Evolutionary conservation across 1,139 yeast genomes (phyloP).

Genomic region (Yamadazyma kanchanaburiensis): DNA sequence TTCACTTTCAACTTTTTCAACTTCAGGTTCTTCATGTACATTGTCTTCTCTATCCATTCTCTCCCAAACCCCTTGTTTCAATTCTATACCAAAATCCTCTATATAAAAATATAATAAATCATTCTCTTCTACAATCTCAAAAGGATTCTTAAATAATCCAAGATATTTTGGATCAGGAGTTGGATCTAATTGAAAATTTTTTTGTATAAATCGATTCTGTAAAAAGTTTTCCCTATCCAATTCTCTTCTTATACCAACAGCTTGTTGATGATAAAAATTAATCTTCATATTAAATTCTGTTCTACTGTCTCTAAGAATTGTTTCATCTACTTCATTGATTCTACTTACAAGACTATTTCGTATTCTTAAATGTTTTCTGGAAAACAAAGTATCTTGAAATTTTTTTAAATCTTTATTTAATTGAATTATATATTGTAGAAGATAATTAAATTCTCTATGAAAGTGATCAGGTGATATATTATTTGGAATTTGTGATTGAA

Average conservation of each 20-base stretch:
- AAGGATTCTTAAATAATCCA: slow-evolving; percentile 9
- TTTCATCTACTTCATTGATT: slow-evolving; percentile 33
- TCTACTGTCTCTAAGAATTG: slow-evolving; percentile 19
- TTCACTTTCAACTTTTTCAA: too few species aligned
- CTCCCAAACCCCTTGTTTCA: too few species aligned
- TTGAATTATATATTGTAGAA: slow-evolving; percentile 29
- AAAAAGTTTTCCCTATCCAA: slow-evolving; percentile 27
- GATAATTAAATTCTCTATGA: slow-evolving; percentile 29
- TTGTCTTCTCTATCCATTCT: too few species aligned
- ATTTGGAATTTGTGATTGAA: slow-evolving; percentile 9
- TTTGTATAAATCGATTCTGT: slow-evolving; percentile 10
- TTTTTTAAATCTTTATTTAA: slow-evolving; percentile 16
- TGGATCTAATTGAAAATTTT: slow-evolving; percentile 10
- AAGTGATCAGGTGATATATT: slow-evolving; percentile 26
- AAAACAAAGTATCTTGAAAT: slow-evolving; percentile 12
- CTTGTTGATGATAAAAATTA: slow-evolving; percentile 23
- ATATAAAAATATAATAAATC: slow-evolving; percentile 9
- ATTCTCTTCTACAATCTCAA: slow-evolving; percentile 10
- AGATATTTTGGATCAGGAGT: slow-evolving; percentile 11
- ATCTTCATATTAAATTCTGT: slow-evolving; percentile 23
- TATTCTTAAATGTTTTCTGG: slow-evolving; percentile 13
- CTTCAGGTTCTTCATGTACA: too few species aligned
- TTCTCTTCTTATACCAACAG: slow-evolving; percentile 23
- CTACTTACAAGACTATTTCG: slow-evolving; percentile 29
- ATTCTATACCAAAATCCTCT: slow-evolving; percentile 13